Evolutionary conservation across 2,329 filamentous ascomycete genomes (phyloP), one percentile per base, ranked within the genome.

Genomic region (Cordyceps cicadae): DNA sequence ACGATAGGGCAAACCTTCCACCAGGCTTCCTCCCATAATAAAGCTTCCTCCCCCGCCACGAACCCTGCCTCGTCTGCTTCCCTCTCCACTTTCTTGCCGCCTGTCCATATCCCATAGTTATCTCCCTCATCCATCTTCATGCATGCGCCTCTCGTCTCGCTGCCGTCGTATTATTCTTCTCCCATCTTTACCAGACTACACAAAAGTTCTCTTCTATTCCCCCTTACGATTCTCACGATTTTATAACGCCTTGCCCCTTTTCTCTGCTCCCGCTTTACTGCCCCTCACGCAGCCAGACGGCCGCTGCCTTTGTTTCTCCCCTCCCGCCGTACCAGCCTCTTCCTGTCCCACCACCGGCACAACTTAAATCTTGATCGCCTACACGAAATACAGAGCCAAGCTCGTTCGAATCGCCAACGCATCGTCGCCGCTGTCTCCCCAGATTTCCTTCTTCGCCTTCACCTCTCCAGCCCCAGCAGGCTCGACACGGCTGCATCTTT

Each of bases 41-140:
- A 57, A 57, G 43, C 55, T 41, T 46, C 55, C 24, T 29, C 55
- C 55, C 55, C 55, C 46, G 55, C 55, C 55, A 58, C 55, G 50
- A 50, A 41, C 34, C 55, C 55, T 58, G 55, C 55, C 55, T 58
- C 55, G 34, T 58, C 55, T 51, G 26, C 24, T 59, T 52, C 46
- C 17, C 56, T 59, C 56, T 52, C 56, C 56, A 59, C 56, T 52
- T 59, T 59, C 56, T 59, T 59, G 56, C 56, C 56, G 56, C 56
- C 56, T 24, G 26, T 29, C 37, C 56, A 50, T 58, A 59, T 59
- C 56, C 48, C 56, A 49, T 41, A 51, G 45, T 34, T 52, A 51
- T 52, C 46, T 52, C 56, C 56, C 46, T 59, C 56, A 51, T 59
- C 56, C 56, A 59, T 59, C 56, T 59, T 59, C 48, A 29, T 59